These are phyloP conservation scores for Cryptosporidium ubiquitum DNA, from an alignment of 169 alveolate genomes.

Conservation along the genomic window DNA sequence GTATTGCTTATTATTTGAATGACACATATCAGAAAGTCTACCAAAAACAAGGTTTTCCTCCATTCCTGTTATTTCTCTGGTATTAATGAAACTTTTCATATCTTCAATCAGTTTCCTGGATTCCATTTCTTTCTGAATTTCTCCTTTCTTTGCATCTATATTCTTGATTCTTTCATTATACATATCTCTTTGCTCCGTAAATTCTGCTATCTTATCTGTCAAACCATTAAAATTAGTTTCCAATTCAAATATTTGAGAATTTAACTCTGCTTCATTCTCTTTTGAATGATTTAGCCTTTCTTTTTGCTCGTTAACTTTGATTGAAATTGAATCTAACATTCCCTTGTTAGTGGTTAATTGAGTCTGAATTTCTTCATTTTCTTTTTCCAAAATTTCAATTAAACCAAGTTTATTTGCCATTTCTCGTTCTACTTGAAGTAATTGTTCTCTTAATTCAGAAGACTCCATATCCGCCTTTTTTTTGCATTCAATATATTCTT, in stretches of 20 bases:
- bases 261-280: neutral
- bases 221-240: constrained; percentile 75
- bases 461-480: constrained; percentile 48
- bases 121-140: constrained; percentile 42
- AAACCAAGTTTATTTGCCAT: constrained; percentile 15
- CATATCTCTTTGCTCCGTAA: constrained; percentile 74
- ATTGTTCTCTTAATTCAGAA: constrained; percentile 22
- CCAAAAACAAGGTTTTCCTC: constrained; percentile 16
- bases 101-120: constrained; percentile 62
- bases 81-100: constrained; percentile 28
- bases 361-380: constrained; percentile 9
- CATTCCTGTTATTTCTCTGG: neutral
- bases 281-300: constrained; percentile 1
- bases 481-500: constrained; percentile 67
- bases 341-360: constrained; percentile 7
- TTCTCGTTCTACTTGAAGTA: constrained; percentile 58
- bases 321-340: constrained; percentile 4
- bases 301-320: constrained; percentile 21
- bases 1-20: constrained; percentile 48
- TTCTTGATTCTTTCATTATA: constrained; percentile 75
- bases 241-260: constrained; percentile 49
- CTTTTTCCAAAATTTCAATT: constrained; percentile 62
- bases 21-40: constrained; percentile 63
- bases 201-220: constrained; percentile 67
- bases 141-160: constrained; percentile 77